Base-by-base conservation (phyloP, 805 yeast genomes). In the Lipomyces sp. region DNA sequence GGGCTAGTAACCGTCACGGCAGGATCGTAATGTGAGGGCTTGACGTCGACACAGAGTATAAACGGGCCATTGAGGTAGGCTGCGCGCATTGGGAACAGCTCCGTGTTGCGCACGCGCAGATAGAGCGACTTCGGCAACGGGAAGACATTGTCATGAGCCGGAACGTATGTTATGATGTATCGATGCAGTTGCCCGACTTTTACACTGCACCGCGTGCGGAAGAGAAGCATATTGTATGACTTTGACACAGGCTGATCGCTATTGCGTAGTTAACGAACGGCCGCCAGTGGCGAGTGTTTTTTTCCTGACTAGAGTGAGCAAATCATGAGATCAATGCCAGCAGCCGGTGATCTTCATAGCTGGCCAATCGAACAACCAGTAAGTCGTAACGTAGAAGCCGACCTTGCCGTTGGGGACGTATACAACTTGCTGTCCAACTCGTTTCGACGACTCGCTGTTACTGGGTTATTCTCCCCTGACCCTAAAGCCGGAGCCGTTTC, bases 11-110 rank as follows among this genome's bases (percentile, higher is more conserved):
- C 80, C 56, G 79, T 77, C 62, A 80, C 75, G 51, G 82, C 76
- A 63, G 84, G 87, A 66, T 85, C 79, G 75, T 87, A 95, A 50
- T 87, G 89, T 10, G 77, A 80, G 0, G 94, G 87, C 56, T 87
- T 81, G 59, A 95, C 86, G 76, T 94, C 98, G 30, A 88, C 90
- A 73, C 95, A 95, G 4, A 95, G 78, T 1, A 90, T 82, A 75
- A 87, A 94, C 0, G 99, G 99, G 0, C 98, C 99, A 0, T 93
- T 88, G 55, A 95, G 77, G 73, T 88, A 91, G 1, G 97, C 90
- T 0, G 98, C 96, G 35, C 96, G 78, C 13, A 69, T 55, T 6
- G 72, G 71, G 32, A 69, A 57, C 13, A 55, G 53, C 60, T 69
- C 72, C n/a, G 57, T 68, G 51, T 69, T 69, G 29, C 65, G 62